Percentiles rank a stretch among this genome's conserved stretches.
These are phyloP conservation scores for Naganishia friedmannii DNA, from an alignment of 768 basidiomycete genomes.

Conservation along the genomic window DNA sequence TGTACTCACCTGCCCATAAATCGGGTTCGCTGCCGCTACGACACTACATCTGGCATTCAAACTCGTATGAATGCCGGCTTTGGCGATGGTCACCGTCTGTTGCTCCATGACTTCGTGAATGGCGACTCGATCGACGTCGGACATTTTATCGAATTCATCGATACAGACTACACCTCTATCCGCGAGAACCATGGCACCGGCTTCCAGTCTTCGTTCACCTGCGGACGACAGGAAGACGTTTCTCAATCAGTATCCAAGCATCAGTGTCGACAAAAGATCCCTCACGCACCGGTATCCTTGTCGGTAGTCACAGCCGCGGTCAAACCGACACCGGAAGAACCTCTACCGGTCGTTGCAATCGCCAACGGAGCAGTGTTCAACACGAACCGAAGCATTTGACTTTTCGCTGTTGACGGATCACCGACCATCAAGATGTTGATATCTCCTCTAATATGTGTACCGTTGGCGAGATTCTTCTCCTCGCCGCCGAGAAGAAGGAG, in stretches of 20 bases:
- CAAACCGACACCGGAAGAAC: conserved; percentile 97
- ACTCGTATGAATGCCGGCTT: conserved; percentile 97
- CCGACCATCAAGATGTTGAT: conserved; percentile 99
- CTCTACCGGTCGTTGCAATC: conserved; percentile 96
- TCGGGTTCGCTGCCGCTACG: conserved; percentile 96
- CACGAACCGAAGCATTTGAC: conserved; percentile 91
- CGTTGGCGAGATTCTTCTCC: conserved; percentile 95
- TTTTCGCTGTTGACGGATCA: conserved; percentile 98
- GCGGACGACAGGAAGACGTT: no score
- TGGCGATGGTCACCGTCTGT: conserved; percentile 98
- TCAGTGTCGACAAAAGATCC: no score
- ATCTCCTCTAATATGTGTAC: conserved; percentile 97
- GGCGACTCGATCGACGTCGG: conserved; percentile 94
- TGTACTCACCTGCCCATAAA: conserved; percentile 80
- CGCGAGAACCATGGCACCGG: conserved; percentile 98
- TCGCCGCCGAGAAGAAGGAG: conserved; percentile 91
- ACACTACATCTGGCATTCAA: conserved; percentile 97
- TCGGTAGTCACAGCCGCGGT: conserved; percentile 98
- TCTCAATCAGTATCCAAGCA: no score
- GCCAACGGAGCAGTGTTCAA: conserved; percentile 92
- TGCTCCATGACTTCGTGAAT: conserved; percentile 99
- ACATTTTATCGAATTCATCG: conserved; percentile 99
- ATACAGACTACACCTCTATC: conserved; percentile 99
- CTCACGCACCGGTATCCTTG: conserved; percentile 74
- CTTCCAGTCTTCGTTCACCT: conserved; percentile 85